phyloP scores from a whole-genome alignment of 176 grass and related monocot species.

The Saccharum spontaneum region DNA sequence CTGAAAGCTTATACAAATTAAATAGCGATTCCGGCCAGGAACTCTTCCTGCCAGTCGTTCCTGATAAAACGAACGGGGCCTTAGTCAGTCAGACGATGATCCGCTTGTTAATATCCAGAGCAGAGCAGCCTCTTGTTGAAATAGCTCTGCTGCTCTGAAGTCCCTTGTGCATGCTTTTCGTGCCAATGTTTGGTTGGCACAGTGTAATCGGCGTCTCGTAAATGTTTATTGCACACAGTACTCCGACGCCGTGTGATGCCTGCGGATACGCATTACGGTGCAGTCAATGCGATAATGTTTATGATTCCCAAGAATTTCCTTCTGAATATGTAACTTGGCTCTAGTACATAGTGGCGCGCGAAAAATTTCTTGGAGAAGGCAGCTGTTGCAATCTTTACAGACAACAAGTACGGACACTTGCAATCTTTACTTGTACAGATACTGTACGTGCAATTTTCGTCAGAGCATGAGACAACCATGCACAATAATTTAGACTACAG shows the following conservation, averaged over 20 bases:
- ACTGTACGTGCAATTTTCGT: neutral
- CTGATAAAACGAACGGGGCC: neutral
- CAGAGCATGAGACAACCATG: conserved; percentile 1
- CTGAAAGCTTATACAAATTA: too few relatives aligned
- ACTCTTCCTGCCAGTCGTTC: too few relatives aligned
- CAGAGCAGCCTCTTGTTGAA: neutral
- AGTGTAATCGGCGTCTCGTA: neutral
- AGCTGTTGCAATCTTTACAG: conserved; percentile 29
- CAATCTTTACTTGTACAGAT: neutral
- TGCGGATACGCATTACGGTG: conserved; percentile 20
- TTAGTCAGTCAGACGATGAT: neutral
- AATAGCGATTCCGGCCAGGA: too few relatives aligned
- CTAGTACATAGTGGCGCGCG: conserved; percentile 10
- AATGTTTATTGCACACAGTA: conserved; percentile 2
- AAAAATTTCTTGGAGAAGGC: conserved; percentile 30
- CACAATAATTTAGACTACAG: conserved; percentile 25
- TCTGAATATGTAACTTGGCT: conserved; percentile 4
- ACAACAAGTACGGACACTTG: conserved; percentile 32
- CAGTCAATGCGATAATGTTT: conserved; percentile 28
- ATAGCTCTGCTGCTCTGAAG: neutral
- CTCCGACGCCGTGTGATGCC: conserved; percentile 17
- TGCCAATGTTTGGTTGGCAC: conserved; percentile 10
- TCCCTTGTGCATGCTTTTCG: neutral
- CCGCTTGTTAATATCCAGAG: conserved; percentile 28
- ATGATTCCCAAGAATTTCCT: conserved; percentile 21